phyloP scores from a whole-genome alignment of 148 eudicot genomes.

The Spergularia marina region DNA sequence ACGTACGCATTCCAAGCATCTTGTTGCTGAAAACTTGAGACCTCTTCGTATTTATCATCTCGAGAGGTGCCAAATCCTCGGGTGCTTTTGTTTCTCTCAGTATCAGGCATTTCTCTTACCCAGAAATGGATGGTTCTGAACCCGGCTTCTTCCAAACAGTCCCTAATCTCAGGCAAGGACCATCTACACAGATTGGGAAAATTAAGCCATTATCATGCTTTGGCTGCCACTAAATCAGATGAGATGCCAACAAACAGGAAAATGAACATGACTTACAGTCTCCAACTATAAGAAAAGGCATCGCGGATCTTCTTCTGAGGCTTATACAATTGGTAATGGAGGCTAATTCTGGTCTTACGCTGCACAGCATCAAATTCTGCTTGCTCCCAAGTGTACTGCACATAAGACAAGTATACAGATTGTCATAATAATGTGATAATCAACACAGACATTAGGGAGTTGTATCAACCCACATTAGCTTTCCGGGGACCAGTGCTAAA shows the following conservation, averaged over 20 bases:
- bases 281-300: constrained; percentile 97
- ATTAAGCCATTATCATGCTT: background rate
- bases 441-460: background rate
- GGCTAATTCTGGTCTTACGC: constrained; percentile 88
- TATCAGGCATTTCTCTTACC: constrained; percentile 82
- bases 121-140: constrained; percentile 78
- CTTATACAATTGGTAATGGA: constrained; percentile 73
- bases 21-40: constrained; percentile 74
- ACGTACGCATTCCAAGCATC: constrained; percentile 98
- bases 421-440: background rate
- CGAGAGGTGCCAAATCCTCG: constrained; percentile 65
- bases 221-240: background rate
- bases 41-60: constrained; percentile 85
- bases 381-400: constrained; percentile 96
- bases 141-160: constrained; percentile 92
- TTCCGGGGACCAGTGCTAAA: background rate
- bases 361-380: constrained; percentile 81
- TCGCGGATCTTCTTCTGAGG: constrained; percentile 69
- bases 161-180: constrained; percentile 95
- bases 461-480: too few species aligned
- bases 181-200: constrained; percentile 43
- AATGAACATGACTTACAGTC: constrained; percentile 60
- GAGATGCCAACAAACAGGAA: background rate
- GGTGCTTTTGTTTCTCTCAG: constrained; percentile 49
- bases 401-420: background rate